Conservation (phyloP, 1,139 yeast genomes). For the Protomyces pachydermus region DNA sequence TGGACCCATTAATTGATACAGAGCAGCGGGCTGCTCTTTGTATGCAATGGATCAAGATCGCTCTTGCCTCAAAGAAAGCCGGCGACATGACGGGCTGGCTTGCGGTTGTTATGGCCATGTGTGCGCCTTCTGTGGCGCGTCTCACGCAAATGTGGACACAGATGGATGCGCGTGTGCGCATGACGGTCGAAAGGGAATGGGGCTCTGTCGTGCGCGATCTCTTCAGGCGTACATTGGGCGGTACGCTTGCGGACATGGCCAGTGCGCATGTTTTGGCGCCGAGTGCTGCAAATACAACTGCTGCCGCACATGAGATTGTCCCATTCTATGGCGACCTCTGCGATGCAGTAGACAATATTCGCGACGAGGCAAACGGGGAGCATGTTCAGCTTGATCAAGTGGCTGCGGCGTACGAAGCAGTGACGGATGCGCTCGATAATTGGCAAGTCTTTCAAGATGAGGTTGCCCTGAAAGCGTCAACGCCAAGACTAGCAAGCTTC, state of each 20-base stretch:
- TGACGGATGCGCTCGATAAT: background rate
- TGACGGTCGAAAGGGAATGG: constrained; percentile 75
- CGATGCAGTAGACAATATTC: constrained; percentile 31
- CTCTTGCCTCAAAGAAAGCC: constrained; percentile 65
- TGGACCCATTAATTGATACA: constrained; percentile 40
- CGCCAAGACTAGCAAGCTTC: constrained; percentile 17
- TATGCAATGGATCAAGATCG: constrained; percentile 82
- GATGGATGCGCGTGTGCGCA: constrained; percentile 58
- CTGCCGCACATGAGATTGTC: constrained; percentile 67
- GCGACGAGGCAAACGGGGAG: background rate
- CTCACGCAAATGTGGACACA: constrained; percentile 69
- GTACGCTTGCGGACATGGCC: constrained; percentile 41
- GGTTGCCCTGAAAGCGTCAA: background rate
- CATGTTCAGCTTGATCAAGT: background rate
- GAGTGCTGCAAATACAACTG: constrained; percentile 74
- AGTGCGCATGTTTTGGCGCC: constrained; percentile 71
- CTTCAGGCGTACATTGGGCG: constrained; percentile 48
- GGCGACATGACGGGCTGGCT: constrained; percentile 97
- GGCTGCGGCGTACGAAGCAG: background rate
- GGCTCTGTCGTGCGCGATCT: constrained; percentile 88
- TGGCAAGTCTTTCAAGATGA: background rate
- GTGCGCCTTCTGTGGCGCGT: constrained; percentile 78
- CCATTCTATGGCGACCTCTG: constrained; percentile 87
- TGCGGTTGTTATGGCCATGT: constrained; percentile 76
- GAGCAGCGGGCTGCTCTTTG: constrained; percentile 59